phyloP scores from a whole-genome alignment of 805 yeast species.

The Debaryomyces maramus region DNA sequence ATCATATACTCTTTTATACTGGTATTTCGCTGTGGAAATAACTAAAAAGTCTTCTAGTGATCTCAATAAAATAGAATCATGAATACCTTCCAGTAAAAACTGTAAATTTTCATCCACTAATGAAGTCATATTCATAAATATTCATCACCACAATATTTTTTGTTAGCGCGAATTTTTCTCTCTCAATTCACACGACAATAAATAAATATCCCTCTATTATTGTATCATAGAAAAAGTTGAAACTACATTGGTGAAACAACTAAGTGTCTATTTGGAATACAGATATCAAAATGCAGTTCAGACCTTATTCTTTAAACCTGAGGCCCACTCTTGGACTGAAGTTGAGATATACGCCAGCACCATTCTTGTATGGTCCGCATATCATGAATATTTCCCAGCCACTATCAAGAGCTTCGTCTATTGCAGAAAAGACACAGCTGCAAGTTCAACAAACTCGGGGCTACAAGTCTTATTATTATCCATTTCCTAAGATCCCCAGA shows the following conservation, averaged over 20 bases:
- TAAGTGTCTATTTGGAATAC: too few species aligned
- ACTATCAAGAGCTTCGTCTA: conserved; percentile 39
- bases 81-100: conserved; percentile 13
- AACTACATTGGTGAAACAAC: too few species aligned
- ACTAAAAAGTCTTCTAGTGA: conserved; percentile 84
- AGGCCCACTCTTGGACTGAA: conserved; percentile 15
- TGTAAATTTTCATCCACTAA: conserved; percentile 45
- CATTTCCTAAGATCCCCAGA: conserved; percentile 49
- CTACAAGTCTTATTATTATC: conserved; percentile 32
- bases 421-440: conserved; percentile 29
- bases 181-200: too few species aligned
- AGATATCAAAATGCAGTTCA: conserved; percentile 20
- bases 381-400: conserved; percentile 42
- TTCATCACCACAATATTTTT: too few species aligned
- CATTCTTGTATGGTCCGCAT: conserved; percentile 36
- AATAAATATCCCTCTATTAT: too few species aligned
- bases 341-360: conserved; percentile 22
- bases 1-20: conserved; percentile 18
- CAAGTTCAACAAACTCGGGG: conserved; percentile 17
- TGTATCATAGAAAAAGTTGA: too few species aligned
- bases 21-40: conserved; percentile 46
- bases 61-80: conserved; percentile 49
- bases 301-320: conserved; percentile 20
- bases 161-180: too few species aligned
- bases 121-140: too few species aligned